These are phyloP conservation scores for Aspergillus egyptiacus DNA, from an alignment of 495 filamentous ascomycete genomes.

Conservation along the genomic window DNA sequence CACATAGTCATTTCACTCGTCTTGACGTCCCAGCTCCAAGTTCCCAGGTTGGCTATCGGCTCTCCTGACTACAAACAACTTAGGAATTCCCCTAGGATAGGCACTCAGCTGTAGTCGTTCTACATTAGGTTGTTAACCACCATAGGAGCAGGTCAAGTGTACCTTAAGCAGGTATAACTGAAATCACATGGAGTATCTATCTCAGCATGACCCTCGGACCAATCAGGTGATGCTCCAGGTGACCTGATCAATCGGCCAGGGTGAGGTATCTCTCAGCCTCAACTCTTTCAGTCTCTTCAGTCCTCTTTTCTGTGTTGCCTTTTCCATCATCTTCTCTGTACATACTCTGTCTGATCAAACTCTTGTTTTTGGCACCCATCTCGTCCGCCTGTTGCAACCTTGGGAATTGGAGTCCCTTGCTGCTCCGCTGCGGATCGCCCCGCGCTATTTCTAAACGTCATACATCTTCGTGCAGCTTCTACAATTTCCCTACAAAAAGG, in stretches of 20 bases:
- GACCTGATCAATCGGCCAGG: constrained; percentile 13
- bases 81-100: too few species aligned
- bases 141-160: too few species aligned
- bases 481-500: background rate
- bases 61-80: too few species aligned
- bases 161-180: too few species aligned
- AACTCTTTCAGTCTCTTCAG: background rate
- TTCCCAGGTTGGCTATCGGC: too few species aligned
- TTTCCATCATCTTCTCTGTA: background rate
- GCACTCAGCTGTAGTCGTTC: too few species aligned
- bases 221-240: constrained; percentile 13
- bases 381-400: background rate
- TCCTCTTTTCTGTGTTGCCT: background rate
- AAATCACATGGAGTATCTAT: too few species aligned
- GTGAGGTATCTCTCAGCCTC: constrained; percentile 6
- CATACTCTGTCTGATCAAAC: background rate
- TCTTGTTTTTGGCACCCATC: background rate
- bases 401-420: too few species aligned
- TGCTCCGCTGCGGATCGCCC: constrained; percentile 8
- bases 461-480: constrained; percentile 11
- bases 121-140: too few species aligned
- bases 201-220: background rate
- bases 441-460: constrained; percentile 19
- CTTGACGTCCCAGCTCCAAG: too few species aligned
- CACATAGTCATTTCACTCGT: too few species aligned